Evolutionary conservation across 768 basidiomycete species (phyloP), one percentile per base, ranked within the genome.

Genomic region (Mycena floridula): DNA sequence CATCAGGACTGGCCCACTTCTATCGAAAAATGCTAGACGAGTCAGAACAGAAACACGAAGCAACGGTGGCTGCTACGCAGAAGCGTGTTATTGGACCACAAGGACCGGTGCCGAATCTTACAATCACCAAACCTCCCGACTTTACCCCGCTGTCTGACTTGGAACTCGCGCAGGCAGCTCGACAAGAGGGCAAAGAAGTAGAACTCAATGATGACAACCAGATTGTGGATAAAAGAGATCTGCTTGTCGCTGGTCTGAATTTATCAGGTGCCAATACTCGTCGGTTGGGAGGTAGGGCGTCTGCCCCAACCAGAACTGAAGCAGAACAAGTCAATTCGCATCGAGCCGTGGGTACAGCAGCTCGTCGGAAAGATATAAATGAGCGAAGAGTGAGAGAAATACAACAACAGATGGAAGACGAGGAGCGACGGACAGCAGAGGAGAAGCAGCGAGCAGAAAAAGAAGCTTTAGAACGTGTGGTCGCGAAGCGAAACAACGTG

Each of bases 131-230:
- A 63, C 90, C 86, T 11, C 66, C 74, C 32, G 73, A 87, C 49
- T 69, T 81, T 54, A 65, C 69, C 1, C 74, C 77, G 36, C 63
- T 74, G 53, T 81, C 87, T 27, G 92, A 95, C 62, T 55, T 77
- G 23, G 84, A 90, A 55, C 72, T 90, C 22, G 90, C 87, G 20
- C 75, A 62, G 36, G 54, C 75, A 36, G 90, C 91, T 13, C 70
- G 72, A 52, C 77, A 73, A 46, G 73, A 85, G 56, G 94, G 93
- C 20, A 87, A 87, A 60, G 73, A 81, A 9, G 83, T 99, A 25
- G 95, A 97, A 62, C 68, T 97, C 25, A 98, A 98, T 61, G 95
- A 98, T 61, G 94, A 97, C 54, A 94, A 93, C 54, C 89, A 94
- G 60, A 93, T 98, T 37, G 85, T 99, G 39, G 96, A 99, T 68